phyloP scores from a whole-genome alignment of 805 yeast genomes.

The Ogataea zsoltii region DNA sequence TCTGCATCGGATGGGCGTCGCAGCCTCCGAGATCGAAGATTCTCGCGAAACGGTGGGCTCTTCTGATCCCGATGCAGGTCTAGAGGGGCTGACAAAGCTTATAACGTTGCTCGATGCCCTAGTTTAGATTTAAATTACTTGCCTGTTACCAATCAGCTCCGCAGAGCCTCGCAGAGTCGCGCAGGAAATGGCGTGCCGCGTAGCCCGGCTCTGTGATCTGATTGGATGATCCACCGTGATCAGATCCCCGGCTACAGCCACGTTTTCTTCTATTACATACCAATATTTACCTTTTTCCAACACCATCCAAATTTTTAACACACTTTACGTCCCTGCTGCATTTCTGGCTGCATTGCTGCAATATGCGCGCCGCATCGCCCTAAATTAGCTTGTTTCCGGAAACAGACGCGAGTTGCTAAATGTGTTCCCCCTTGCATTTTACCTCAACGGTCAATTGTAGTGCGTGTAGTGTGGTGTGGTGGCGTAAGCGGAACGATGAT shows the following conservation, averaged over 20 bases:
- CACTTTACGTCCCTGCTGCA: too few species aligned
- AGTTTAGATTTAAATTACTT: too few species aligned
- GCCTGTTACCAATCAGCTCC: too few species aligned
- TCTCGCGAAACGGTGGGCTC: not conserved
- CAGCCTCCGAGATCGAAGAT: not conserved
- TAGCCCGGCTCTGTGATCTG: not conserved
- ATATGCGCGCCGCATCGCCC: not conserved
- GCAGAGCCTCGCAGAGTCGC: too few species aligned
- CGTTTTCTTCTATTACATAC: not conserved
- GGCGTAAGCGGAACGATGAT: not conserved
- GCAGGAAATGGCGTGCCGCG: too few species aligned
- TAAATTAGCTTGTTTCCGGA: too few species aligned
- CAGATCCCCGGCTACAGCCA: not conserved
- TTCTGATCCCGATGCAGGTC: conserved; percentile 16
- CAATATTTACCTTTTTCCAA: conserved; percentile 2
- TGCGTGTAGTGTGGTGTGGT: not conserved
- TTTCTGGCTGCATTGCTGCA: too few species aligned
- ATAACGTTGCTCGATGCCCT: conserved; percentile 32
- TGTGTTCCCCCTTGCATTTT: conserved; percentile 1
- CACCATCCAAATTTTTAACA: not conserved
- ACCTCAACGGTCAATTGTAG: not conserved
- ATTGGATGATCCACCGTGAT: not conserved
- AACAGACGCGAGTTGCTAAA: too few species aligned
- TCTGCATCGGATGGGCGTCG: not conserved
- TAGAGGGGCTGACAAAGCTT: conserved; percentile 27